A percentile compares a stretch with the other conserved stretches of the same genome.
phyloP scores from a whole-genome alignment of 148 eudicot genomes.

The Heliosperma pusillum region DNA sequence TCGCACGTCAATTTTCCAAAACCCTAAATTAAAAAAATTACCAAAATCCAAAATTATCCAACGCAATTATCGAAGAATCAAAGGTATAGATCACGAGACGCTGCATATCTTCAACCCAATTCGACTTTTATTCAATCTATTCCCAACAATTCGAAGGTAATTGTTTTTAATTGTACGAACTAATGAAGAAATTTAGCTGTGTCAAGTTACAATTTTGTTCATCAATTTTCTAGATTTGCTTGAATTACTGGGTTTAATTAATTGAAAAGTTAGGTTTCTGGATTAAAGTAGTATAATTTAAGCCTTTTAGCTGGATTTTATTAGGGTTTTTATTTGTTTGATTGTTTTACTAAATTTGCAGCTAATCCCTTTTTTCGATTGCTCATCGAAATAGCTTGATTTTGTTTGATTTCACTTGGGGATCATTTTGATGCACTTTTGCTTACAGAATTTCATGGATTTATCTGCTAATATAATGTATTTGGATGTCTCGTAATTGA shows the following conservation, averaged over 20 bases:
- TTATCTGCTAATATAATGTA: too few relatives aligned
- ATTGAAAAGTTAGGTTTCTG: not conserved
- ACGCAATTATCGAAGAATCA: not conserved
- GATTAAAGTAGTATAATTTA: not conserved
- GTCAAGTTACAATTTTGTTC: not conserved
- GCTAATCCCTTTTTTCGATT: not conserved
- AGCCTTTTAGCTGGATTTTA: not conserved
- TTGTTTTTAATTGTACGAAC: not conserved
- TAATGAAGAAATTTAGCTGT: not conserved
- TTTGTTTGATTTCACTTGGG: not conserved
- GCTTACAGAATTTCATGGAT: not conserved
- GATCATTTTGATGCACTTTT: not conserved
- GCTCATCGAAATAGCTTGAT: not conserved
- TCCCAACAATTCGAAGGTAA: not conserved
- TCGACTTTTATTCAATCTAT: constrained; percentile 1
- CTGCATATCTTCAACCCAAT: not conserved
- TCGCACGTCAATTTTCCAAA: not conserved
- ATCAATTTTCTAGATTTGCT: not conserved
- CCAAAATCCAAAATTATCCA: not conserved
- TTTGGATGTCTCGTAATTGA: not conserved
- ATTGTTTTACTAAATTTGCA: too few relatives aligned
- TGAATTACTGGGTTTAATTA: not conserved
- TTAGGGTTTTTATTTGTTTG: not conserved
- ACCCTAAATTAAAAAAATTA: constrained; percentile 3
- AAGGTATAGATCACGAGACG: not conserved